Conservation (phyloP, 2,329 filamentous ascomycete species). For the Beauveria asiatica region DNA sequence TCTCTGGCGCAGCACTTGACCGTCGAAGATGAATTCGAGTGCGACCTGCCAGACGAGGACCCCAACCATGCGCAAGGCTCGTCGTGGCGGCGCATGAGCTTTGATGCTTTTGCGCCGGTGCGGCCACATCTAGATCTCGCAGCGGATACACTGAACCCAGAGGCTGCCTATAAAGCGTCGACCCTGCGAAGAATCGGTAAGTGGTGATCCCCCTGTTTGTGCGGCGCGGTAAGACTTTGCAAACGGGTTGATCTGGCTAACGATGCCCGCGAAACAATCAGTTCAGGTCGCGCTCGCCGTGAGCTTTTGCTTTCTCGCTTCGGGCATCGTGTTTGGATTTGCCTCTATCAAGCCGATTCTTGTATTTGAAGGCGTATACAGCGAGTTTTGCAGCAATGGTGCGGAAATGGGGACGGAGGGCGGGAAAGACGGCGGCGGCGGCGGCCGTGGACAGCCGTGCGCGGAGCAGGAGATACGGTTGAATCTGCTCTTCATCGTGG, state of each 20-base stretch:
- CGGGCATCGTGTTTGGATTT: constrained; percentile 77
- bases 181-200: background rate
- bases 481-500: constrained; percentile 89
- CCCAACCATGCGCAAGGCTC: background rate
- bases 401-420: constrained; percentile 13
- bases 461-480: constrained; percentile 49
- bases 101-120: background rate
- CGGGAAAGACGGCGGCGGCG: constrained; percentile 18
- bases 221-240: no score
- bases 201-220: background rate
- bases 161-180: constrained; percentile 5
- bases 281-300: constrained; percentile 63
- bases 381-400: constrained; percentile 43
- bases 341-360: constrained; percentile 77
- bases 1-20: constrained; percentile 3
- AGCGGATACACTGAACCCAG: background rate
- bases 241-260: background rate
- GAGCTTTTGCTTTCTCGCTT: constrained; percentile 66
- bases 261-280: constrained; percentile 23
- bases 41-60: background rate
- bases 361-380: constrained; percentile 64
- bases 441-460: constrained; percentile 21
- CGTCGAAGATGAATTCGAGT: background rate
- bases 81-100: constrained; percentile 8
- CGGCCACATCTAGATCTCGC: background rate